Evolutionary conservation across 306 rosid genomes (phyloP), one percentile per base, ranked within the genome.

Genomic region (Trichosanthes truncata): DNA sequence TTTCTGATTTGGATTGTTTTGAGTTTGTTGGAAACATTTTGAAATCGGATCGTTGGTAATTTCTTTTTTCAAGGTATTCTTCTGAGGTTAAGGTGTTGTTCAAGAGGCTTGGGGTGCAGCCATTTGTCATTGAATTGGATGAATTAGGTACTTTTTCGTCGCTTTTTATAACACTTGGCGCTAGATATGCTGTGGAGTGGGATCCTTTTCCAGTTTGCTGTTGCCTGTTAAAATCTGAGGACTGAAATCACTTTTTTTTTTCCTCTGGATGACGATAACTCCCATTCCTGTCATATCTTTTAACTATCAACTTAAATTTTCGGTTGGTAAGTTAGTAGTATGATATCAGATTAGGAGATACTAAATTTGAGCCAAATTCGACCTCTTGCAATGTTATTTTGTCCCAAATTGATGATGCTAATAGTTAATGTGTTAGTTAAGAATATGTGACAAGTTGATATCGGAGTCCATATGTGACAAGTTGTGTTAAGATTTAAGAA

Each of bases 101-200:
- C 90, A 87, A 88, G 76, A 91, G 82, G 80, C 94, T 95, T 77
- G 96, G 93, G 6, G 85, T 31, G 74, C 82, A 86, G 72, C 97
- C 97, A 3, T 21, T 90, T 55, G 91, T 95, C 35, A 49, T 95
- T 78, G 99, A 95, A 90, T 88, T 95, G 93, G 99, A 95, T 66
- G 93, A 95, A 84, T 83, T 95, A 82, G 99, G 99, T 95, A 77
- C 18, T 80, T 72, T 2, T 15, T 62, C 43, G 76, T 76, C 40
- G 9, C 74, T 60, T 33, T 21, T 73, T 9, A 0, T 71, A 9
- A 43, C 23, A 25, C 31, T 71, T 71, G 3, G 12, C 1, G 6
- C 7, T 45, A 31, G 69, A 62, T 59, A 9, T 23, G 13, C 36
- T 59, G 33, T 29, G 17, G 66, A 46, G 33, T 57, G 13, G 1